phyloP scores from a whole-genome alignment of 768 basidiomycete genomes.

The Crassisporium funariophilum region DNA sequence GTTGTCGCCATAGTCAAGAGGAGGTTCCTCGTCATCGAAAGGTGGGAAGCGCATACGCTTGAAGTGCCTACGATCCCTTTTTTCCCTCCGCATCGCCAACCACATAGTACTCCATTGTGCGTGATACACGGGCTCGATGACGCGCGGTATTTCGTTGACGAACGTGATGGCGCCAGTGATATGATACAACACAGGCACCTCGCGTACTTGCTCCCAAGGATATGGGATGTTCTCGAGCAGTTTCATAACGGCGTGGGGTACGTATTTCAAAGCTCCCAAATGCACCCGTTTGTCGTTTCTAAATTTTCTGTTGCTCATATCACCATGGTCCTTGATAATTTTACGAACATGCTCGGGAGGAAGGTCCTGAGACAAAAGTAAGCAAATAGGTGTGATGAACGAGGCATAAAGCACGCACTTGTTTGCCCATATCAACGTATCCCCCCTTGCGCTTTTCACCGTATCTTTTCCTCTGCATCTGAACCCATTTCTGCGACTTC shows the following conservation, averaged over 20 bases:
- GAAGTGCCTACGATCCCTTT: slow-evolving; percentile 97
- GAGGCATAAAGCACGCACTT: slow-evolving; percentile 51
- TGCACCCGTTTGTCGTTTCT: slow-evolving; percentile 99
- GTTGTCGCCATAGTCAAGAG: slow-evolving; percentile 98
- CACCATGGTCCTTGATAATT: slow-evolving; percentile 99
- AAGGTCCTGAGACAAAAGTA: slow-evolving; percentile 63
- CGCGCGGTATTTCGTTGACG: slow-evolving; percentile 95
- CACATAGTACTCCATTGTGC: slow-evolving; percentile 99
- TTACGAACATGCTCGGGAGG: slow-evolving; percentile 98
- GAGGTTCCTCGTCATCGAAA: slow-evolving; percentile 99
- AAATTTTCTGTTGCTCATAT: slow-evolving; percentile 99
- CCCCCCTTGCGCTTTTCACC: slow-evolving; percentile 90
- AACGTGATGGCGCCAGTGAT: slow-evolving; percentile 99
- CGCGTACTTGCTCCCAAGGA: slow-evolving; percentile 99
- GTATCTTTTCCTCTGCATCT: slow-evolving; percentile 91
- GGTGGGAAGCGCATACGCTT: slow-evolving; percentile 99
- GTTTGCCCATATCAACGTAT: slow-evolving; percentile 91
- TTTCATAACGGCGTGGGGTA: slow-evolving; percentile 99
- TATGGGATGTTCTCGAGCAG: slow-evolving; percentile 97
- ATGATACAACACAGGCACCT: slow-evolving; percentile 97
- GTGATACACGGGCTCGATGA: slow-evolving; percentile 97
- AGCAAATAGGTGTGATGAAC: slow-evolving; percentile 19
- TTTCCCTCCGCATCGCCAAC: slow-evolving; percentile 98
- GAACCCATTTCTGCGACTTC: slow-evolving; percentile 96
- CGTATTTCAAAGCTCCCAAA: slow-evolving; percentile 96